A percentile compares a stretch with the other conserved stretches of the same genome.
phyloP scores from a whole-genome alignment of 2,329 filamentous ascomycete species.

The Dactylellina leptospora region DNA sequence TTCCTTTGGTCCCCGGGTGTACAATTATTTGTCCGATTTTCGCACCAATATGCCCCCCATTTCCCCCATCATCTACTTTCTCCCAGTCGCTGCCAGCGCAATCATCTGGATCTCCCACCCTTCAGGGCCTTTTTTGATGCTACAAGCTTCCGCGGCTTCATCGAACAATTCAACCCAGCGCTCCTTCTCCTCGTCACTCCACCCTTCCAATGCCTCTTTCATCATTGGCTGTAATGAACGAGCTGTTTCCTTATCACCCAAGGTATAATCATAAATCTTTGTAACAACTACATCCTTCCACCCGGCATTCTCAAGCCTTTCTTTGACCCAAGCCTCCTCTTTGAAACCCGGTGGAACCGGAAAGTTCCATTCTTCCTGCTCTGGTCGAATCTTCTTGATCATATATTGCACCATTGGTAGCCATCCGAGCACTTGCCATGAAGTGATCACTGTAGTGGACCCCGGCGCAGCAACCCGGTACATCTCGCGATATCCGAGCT shows the following conservation, averaged over 20 bases:
- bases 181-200: conserved; percentile 42
- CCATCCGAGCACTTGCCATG: conserved; percentile 47
- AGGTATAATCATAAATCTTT: conserved; percentile 31
- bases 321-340: conserved; percentile 29
- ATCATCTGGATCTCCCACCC: conserved; percentile 45
- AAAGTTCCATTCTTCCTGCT: conserved; percentile 31
- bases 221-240: conserved; percentile 17
- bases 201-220: conserved; percentile 20
- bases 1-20: background rate
- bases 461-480: conserved; percentile 47
- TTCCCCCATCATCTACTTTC: conserved; percentile 16
- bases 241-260: conserved; percentile 1
- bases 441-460: conserved; percentile 33
- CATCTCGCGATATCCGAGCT: conserved; percentile 44
- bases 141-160: conserved; percentile 20
- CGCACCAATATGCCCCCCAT: background rate
- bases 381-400: conserved; percentile 29
- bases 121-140: conserved; percentile 2
- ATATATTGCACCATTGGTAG: conserved; percentile 24
- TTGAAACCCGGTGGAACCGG: conserved; percentile 39
- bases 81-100: conserved; percentile 35
- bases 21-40: conserved; percentile 18
- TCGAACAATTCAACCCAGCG: conserved; percentile 13
- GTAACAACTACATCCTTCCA: conserved; percentile 43
- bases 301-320: conserved; percentile 19